These are phyloP conservation scores for Penicillium polonicum DNA, from an alignment of 2,329 filamentous ascomycete genomes.

Conservation along the genomic window DNA sequence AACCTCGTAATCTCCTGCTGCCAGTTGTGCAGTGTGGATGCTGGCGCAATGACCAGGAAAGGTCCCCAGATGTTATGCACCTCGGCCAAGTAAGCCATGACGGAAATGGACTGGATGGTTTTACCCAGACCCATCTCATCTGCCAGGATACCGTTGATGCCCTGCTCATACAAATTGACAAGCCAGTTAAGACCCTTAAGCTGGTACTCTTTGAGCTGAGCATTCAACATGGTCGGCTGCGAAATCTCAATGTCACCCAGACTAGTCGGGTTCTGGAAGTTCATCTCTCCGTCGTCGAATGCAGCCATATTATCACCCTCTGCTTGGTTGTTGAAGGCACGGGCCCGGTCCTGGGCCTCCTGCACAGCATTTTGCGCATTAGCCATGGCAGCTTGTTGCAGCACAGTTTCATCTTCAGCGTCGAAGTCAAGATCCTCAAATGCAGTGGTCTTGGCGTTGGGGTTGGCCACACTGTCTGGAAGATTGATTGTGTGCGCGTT, in stretches of 20 bases:
- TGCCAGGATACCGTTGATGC: constrained; percentile 97
- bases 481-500: constrained; percentile 48
- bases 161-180: constrained; percentile 97
- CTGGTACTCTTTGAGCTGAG: constrained; percentile 97
- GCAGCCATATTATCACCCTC: constrained; percentile 58
- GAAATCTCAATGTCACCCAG: constrained; percentile 91
- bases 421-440: constrained; percentile 97
- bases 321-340: constrained; percentile 85
- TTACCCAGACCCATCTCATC: constrained; percentile 99
- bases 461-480: constrained; percentile 48
- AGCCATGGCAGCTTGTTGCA: constrained; percentile 82
- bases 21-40: constrained; percentile 98
- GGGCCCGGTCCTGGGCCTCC: constrained; percentile 87
- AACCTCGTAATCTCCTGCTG: constrained; percentile 97
- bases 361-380: constrained; percentile 96
- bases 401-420: constrained; percentile 80
- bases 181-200: constrained; percentile 99
- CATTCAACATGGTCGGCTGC: constrained; percentile 89
- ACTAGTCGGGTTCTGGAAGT: constrained; percentile 97
- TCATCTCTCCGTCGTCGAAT: constrained; percentile 95
- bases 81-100: constrained; percentile 98
- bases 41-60: constrained; percentile 92
- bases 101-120: constrained; percentile 97
- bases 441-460: constrained; percentile 75
- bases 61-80: constrained; percentile 98